phyloP scores from a whole-genome alignment of 192 early-diverging fungal genomes.

The Umbelopsis vinacea region DNA sequence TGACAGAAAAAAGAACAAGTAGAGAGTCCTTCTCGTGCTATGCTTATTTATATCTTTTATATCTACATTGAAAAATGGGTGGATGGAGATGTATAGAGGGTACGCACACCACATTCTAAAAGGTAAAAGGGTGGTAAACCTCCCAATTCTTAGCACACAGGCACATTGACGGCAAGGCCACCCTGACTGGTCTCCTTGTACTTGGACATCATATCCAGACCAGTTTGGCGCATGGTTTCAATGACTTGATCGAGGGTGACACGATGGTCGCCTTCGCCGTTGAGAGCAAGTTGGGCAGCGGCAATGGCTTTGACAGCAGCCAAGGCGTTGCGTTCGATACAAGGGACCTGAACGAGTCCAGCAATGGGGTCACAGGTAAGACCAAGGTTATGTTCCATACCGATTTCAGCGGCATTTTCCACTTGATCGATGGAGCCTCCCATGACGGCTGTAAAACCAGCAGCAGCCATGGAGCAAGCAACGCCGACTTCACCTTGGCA shows the following conservation, averaged over 20 bases:
- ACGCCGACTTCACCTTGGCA: slow-evolving; percentile 99
- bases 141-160: slow-evolving; percentile 60
- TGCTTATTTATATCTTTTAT: neutral
- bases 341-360: slow-evolving; percentile 95
- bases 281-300: slow-evolving; percentile 92
- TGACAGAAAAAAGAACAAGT: neutral
- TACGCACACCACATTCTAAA: neutral
- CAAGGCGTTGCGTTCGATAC: slow-evolving; percentile 94
- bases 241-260: slow-evolving; percentile 96
- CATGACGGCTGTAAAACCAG: slow-evolving; percentile 95
- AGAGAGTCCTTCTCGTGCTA: neutral
- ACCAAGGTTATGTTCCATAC: slow-evolving; percentile 89
- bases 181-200: slow-evolving; percentile 97
- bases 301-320: slow-evolving; percentile 96
- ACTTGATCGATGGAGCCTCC: slow-evolving; percentile 88
- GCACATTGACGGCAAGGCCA: slow-evolving; percentile 91
- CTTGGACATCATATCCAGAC: slow-evolving; percentile 90
- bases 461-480: slow-evolving; percentile 96
- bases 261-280: slow-evolving; percentile 88
- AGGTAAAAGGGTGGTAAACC: neutral
- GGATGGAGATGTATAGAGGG: neutral
- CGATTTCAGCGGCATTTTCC: slow-evolving; percentile 96
- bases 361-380: slow-evolving; percentile 89
- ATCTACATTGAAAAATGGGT: neutral
- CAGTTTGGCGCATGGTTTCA: slow-evolving; percentile 94